phyloP scores from a whole-genome alignment of 768 basidiomycete species.

The Lactarius deliciosus region DNA sequence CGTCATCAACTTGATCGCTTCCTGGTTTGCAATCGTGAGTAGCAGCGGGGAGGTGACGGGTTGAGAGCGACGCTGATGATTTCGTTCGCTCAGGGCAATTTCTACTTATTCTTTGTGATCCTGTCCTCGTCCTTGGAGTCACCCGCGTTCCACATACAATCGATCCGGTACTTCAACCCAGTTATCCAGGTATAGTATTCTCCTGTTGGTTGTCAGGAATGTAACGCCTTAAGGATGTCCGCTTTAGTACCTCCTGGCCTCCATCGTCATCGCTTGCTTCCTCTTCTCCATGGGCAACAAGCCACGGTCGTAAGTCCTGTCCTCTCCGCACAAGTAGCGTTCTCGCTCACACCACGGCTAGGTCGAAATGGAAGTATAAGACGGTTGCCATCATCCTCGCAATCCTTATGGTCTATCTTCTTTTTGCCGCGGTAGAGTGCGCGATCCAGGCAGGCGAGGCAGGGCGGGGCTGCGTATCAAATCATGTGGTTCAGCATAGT shows the following conservation, averaged over 20 bases:
- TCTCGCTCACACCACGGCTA: slow-evolving; percentile 33
- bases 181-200: slow-evolving; percentile 59
- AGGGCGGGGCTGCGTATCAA: slow-evolving; percentile 65
- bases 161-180: slow-evolving; percentile 73
- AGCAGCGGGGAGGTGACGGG: not conserved
- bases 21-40: slow-evolving; percentile 91
- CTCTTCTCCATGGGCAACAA: slow-evolving; percentile 96
- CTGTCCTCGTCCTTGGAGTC: slow-evolving; percentile 87
- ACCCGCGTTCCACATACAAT: slow-evolving; percentile 56
- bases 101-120: slow-evolving; percentile 92
- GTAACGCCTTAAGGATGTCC: not conserved
- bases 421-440: slow-evolving; percentile 80
- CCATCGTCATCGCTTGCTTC: slow-evolving; percentile 85
- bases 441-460: slow-evolving; percentile 66
- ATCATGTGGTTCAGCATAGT: slow-evolving; percentile 82
- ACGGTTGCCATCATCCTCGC: slow-evolving; percentile 71
- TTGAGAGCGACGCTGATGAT: slow-evolving; percentile 7
- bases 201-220: not conserved
- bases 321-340: not conserved
- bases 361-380: slow-evolving; percentile 85
- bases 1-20: slow-evolving; percentile 80
- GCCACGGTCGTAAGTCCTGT: slow-evolving; percentile 66
- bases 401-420: slow-evolving; percentile 78
- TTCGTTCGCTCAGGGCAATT: slow-evolving; percentile 67
- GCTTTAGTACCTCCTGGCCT: slow-evolving; percentile 74